These are phyloP conservation scores for Jatropha curcas DNA, from an alignment of 345 rosid genomes.

Conservation along the genomic window DNA sequence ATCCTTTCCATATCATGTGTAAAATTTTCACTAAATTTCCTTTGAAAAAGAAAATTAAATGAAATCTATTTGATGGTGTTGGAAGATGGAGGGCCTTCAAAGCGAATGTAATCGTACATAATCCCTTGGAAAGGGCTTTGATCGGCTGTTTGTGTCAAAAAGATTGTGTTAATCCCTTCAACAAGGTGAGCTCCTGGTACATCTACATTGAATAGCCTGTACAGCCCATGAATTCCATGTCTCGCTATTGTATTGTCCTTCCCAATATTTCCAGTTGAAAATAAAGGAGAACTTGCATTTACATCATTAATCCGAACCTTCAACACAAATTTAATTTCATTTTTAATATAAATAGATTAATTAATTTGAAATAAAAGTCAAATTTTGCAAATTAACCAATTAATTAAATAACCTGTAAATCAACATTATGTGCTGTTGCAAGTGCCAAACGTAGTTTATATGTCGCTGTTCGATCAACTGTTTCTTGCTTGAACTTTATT, in stretches of 20 bases:
- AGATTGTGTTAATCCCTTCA: conserved; percentile 54
- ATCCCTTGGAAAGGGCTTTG: conserved; percentile 83
- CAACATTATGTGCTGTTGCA: conserved; percentile 23
- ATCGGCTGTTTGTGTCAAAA: conserved; percentile 44
- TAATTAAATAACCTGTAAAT: conserved; percentile 22
- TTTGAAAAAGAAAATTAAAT: not conserved
- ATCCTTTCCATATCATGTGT: not conserved
- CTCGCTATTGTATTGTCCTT: conserved; percentile 78
- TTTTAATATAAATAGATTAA: too few relatives aligned
- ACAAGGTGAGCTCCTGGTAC: conserved; percentile 45
- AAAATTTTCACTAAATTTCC: conserved; percentile 4
- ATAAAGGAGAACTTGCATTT: conserved; percentile 39
- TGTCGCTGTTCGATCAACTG: not conserved
- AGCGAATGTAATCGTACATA: conserved; percentile 79
- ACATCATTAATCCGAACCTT: conserved; percentile 66
- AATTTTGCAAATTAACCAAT: not conserved
- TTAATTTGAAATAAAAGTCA: too few relatives aligned
- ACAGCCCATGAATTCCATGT: conserved; percentile 80
- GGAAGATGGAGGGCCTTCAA: conserved; percentile 46
- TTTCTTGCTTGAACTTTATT: conserved; percentile 17
- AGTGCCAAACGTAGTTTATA: conserved; percentile 24
- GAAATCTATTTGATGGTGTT: not conserved
- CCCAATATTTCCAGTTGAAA: conserved; percentile 62
- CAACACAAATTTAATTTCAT: not conserved
- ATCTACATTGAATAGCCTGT: conserved; percentile 52